Percentiles rank a stretch among this genome's conserved stretches.
Conservation (phyloP, 2,329 filamentous ascomycete species). For the Trichoderma harzianum region DNA sequence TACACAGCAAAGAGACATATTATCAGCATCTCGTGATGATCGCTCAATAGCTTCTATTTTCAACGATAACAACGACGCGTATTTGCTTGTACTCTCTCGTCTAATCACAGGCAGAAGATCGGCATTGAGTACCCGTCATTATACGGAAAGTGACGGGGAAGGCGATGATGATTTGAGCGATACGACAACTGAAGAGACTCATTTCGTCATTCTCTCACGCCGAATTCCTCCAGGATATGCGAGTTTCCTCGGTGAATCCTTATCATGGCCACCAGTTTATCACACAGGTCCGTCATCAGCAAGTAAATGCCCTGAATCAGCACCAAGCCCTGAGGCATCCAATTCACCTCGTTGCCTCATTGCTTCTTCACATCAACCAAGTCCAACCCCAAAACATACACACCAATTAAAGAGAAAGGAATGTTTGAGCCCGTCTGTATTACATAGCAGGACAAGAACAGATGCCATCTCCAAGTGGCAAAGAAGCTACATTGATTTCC, state of each 20-base stretch:
- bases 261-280: background rate
- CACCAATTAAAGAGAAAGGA: background rate
- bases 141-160: background rate
- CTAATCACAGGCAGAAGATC: background rate
- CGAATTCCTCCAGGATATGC: background rate
- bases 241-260: background rate
- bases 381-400: background rate
- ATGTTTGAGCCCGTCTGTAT: background rate
- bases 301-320: background rate
- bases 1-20: background rate
- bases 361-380: background rate
- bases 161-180: background rate
- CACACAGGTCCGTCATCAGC: background rate
- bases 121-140: background rate
- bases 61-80: background rate
- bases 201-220: background rate
- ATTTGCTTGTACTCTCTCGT: background rate
- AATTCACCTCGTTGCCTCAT: background rate
- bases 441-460: background rate
- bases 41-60: background rate
- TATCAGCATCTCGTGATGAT: background rate
- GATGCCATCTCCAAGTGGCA: background rate
- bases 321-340: background rate
- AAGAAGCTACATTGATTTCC: background rate
- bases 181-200: background rate